These are phyloP conservation scores for Sugiyamaella paludigena DNA, from an alignment of 1,139 yeast species.

Conservation along the genomic window DNA sequence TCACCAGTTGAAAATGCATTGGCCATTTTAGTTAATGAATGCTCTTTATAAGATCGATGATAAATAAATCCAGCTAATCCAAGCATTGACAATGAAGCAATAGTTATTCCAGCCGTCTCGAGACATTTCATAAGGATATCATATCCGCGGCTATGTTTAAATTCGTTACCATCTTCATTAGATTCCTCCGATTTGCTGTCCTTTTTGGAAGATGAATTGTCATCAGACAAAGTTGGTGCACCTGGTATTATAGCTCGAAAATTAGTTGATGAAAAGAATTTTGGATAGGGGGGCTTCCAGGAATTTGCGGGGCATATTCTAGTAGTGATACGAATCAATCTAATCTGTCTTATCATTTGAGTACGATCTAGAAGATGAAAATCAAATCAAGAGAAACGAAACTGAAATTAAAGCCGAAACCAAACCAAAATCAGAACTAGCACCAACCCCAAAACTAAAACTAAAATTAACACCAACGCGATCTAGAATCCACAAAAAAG, in stretches of 20 bases:
- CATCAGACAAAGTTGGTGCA: constrained; percentile 10
- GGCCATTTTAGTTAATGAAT: constrained; percentile 64
- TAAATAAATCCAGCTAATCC: constrained; percentile 71
- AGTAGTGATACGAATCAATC: no score
- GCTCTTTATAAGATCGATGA: constrained; percentile 59
- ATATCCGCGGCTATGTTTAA: constrained; percentile 3
- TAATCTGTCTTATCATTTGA: no score
- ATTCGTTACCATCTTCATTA: background rate
- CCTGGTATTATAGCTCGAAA: constrained; percentile 4
- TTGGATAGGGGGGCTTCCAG: background rate
- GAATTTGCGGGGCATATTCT: no score
- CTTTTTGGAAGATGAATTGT: constrained; percentile 1
- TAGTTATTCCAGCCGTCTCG: constrained; percentile 73
- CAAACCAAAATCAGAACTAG: no score
- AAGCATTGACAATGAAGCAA: constrained; percentile 67
- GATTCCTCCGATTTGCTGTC: background rate
- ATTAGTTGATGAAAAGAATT: constrained; percentile 3
- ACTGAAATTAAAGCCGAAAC: no score
- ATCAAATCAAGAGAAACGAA: no score
- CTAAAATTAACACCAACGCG: no score
- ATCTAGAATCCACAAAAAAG: no score
- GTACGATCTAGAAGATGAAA: no score
- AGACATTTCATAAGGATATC: constrained; percentile 50
- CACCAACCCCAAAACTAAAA: no score
- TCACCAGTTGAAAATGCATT: constrained; percentile 67